Conservation (phyloP, 495 filamentous ascomycete species). For the Halenospora varia region DNA sequence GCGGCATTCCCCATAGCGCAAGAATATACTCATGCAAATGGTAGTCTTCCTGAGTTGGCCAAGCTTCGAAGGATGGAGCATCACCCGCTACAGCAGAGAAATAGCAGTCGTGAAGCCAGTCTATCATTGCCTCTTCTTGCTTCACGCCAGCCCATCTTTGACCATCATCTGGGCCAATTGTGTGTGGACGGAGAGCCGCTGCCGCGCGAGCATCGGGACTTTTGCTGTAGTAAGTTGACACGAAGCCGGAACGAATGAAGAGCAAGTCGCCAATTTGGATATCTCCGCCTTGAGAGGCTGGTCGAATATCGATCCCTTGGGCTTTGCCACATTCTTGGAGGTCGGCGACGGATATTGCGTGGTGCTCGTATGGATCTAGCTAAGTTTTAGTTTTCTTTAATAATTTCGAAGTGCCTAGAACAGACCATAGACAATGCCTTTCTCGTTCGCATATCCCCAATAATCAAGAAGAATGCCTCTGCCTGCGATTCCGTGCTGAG, state of each 20-base stretch:
- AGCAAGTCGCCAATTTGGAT: constrained; percentile 59
- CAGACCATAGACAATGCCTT: constrained; percentile 46
- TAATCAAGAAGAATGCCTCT: constrained; percentile 46
- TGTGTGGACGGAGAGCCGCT: constrained; percentile 31
- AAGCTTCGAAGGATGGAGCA: constrained; percentile 44
- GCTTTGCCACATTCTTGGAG: constrained; percentile 49
- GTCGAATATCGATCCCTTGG: constrained; percentile 23
- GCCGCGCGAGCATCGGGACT: constrained; percentile 31
- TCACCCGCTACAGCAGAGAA: constrained; percentile 53
- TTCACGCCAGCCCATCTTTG: constrained; percentile 53
- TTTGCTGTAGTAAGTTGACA: constrained; percentile 52
- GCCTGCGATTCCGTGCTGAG: constrained; percentile 41
- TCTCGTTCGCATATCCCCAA: constrained; percentile 30
- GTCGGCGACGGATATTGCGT: constrained; percentile 49
- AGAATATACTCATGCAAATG: constrained; percentile 43
- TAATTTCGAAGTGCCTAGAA: no score
- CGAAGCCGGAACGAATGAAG: constrained; percentile 58
- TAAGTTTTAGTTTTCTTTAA: no score
- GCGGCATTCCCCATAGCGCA: constrained; percentile 52
- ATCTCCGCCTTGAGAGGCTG: constrained; percentile 41
- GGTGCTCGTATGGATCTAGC: constrained; percentile 41
- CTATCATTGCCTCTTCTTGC: constrained; percentile 53
- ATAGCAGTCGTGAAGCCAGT: constrained; percentile 63
- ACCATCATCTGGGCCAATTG: constrained; percentile 36
- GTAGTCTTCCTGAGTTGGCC: constrained; percentile 14